A percentile compares a stretch with the other conserved stretches of the same genome.
Evolutionary conservation across 129 eudicot genomes (phyloP).

Genomic region (Tanacetum coccineum): DNA sequence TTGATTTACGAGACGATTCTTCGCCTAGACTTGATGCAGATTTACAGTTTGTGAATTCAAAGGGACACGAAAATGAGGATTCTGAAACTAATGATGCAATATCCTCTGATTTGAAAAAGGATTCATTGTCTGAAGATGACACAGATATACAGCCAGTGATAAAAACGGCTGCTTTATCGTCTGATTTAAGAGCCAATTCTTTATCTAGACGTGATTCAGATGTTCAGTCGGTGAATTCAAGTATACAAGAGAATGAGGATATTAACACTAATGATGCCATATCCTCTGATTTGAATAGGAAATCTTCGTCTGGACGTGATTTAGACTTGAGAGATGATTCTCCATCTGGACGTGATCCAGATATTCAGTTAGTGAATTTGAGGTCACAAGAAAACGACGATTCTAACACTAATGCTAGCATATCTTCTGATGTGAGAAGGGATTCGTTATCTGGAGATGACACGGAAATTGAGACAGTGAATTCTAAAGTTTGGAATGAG

Average conservation of each 20-base stretch:
- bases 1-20: background rate
- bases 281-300: constrained; percentile 5
- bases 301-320: constrained; percentile 16
- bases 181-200: background rate
- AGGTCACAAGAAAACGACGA: background rate
- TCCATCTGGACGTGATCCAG: background rate
- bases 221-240: background rate
- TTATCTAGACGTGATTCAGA: constrained; percentile 1
- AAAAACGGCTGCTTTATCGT: too few relatives aligned
- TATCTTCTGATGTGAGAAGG: background rate
- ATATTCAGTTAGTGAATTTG: background rate
- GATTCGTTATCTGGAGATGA: constrained; percentile 16
- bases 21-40: background rate
- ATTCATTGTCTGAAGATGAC: constrained; percentile 15
- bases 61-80: constrained; percentile 7
- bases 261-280: background rate
- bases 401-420: background rate
- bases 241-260: background rate
- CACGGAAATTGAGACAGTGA: background rate
- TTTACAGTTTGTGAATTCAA: background rate
- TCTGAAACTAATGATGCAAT: background rate
- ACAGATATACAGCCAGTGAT: too few relatives aligned
- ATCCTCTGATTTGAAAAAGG: background rate
- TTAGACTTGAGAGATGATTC: background rate
- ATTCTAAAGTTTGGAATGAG: background rate